Base-by-base conservation (phyloP, 805 yeast genomes). In the Candida adriatica region DNA sequence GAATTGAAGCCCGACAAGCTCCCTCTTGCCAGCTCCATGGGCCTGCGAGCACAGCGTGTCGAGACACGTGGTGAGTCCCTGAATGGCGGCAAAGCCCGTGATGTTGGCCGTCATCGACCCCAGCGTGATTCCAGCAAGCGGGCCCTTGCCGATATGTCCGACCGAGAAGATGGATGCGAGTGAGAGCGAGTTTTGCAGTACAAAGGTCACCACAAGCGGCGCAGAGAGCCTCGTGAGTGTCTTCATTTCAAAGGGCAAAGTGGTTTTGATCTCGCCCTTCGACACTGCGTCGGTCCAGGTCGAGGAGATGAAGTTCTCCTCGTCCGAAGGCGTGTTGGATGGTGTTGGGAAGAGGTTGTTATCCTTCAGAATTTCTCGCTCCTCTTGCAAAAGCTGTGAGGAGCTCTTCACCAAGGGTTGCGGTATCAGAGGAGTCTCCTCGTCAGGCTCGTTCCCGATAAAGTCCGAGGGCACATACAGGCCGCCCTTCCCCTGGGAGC, bases 31-130 rank as follows among this genome's bases (percentile, higher is more conserved):
- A 5, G 92, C 82, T 4, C 94, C 94, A 53, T 72, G 83, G 0
- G 94, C 90, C 56, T 84, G 94, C 0, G 94, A 79, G 43, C 92
- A 82, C 26, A 84, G 61, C 0, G 94, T 83, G 51, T 84, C 95
- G 34, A 84, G 62, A 38, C 88, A 79, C 0, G 94, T 83, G 0
- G 92, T 77, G 29, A 84, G 70, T 16, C 94, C 95, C 53, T 82
- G 90, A 40, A 83, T 75, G 25, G 84, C 70, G 0, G 94, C 88
- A 42, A 80, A 75, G 3, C 53, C 54, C 1, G 92, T 79, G 37
- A 84, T 81, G 42, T 79, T 79, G 2, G 87, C 83, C 3, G 94
- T 83, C 87, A 83, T 84, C 1, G 85, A 70, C 1, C 86, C 92
- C 51, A 84, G 61, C 0, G 90, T 79, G 7, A 83, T 87, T 1